Evolutionary conservation across 2,329 filamentous ascomycete species (phyloP), one percentile per base, ranked within the genome.

Genomic region (Alternaria sp.): DNA sequence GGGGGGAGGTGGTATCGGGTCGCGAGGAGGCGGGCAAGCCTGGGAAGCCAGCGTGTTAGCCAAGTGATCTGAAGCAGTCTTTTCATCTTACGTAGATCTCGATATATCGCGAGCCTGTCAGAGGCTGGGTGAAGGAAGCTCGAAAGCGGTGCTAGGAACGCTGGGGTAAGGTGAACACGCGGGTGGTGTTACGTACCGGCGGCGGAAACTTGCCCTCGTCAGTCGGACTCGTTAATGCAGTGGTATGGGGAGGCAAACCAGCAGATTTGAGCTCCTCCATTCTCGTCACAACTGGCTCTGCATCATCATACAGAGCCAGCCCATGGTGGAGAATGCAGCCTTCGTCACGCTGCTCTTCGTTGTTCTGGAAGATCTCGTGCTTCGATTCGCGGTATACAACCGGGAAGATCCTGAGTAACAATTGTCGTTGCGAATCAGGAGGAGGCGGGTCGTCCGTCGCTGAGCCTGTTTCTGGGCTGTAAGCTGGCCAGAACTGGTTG

Each of bases 351-450:
- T 69, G 71, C 47, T 84, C 83, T 36, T 80, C 79, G 4, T 81
- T 79, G 8, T 69, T 58, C 21, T 75, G 73, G 71, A 85, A 83
- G 57, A 72, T 74, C 54, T 78, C 77, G 60, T 86, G 84, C 13
- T 83, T 83, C 13, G 82, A 77, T 70, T 87, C 85, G n/a, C 85
- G 82, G 50, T 80, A 78, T 45, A 87, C 84, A 52, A 84, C 82
- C 3, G 86, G 86, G 74, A 86, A 85, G 4, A 85, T 79, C 23
- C 84, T 81, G 10, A 87, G 75, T 21, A 87, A 75, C 9, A 86
- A 79, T 69, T 82, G 80, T 11, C 82, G 81, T 19, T 73, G 61
- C 15, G 73, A 77, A 52, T 79, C 74, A 21, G 67, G 54, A 4
- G 71, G 68, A 30, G 64, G 64, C 13, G 69, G 57, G 6, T 69